Percentiles rank a stretch among this genome's conserved stretches.
These are phyloP conservation scores for Penicillium flavigenum DNA, from an alignment of 495 filamentous ascomycete genomes.

Conservation along the genomic window DNA sequence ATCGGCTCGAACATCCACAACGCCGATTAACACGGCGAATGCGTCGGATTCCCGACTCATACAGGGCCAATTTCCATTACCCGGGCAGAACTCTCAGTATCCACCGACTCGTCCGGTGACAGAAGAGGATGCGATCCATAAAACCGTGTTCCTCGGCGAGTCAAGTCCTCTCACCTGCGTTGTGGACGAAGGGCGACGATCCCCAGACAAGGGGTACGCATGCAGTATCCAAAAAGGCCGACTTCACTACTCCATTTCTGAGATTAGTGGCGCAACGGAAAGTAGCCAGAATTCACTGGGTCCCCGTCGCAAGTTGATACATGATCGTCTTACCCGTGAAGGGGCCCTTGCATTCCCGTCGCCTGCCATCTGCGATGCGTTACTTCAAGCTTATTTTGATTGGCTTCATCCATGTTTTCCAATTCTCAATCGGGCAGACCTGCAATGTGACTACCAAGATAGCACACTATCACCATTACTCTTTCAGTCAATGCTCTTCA, in stretches of 20 bases:
- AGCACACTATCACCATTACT: constrained; percentile 39
- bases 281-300: constrained; percentile 17
- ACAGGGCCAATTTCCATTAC: constrained; percentile 4
- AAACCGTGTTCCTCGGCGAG: constrained; percentile 44
- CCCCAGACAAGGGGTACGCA: constrained; percentile 31
- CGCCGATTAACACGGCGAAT: neutral
- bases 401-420: constrained; percentile 51
- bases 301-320: constrained; percentile 19
- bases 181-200: constrained; percentile 37
- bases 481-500: constrained; percentile 44
- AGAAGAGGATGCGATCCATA: constrained; percentile 22
- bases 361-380: constrained; percentile 28
- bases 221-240: constrained; percentile 28
- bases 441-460: constrained; percentile 29
- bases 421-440: constrained; percentile 33
- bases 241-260: constrained; percentile 39
- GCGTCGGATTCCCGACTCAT: neutral
- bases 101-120: constrained; percentile 8
- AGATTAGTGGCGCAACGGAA: constrained; percentile 17
- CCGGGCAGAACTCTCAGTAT: constrained; percentile 9
- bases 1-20: constrained; percentile 7
- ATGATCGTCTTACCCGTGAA: constrained; percentile 34
- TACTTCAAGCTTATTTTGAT: constrained; percentile 43
- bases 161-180: constrained; percentile 45
- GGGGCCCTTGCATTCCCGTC: constrained; percentile 41